phyloP scores from a whole-genome alignment of 1,284 basidiomycete species.

The Cutaneotrichosporon curvatum region DNA sequence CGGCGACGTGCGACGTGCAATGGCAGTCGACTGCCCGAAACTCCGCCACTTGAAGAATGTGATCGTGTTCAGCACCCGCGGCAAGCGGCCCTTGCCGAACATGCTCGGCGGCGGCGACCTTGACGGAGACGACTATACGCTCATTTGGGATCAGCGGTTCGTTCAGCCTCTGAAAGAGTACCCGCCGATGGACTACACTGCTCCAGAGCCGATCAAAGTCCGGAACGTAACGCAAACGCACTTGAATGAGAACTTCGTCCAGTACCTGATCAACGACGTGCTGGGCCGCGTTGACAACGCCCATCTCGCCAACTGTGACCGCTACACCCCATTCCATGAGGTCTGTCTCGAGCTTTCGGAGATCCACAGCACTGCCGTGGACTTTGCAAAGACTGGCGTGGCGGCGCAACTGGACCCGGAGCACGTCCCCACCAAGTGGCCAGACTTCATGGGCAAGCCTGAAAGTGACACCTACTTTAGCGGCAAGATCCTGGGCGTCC shows the following conservation, averaged over 20 bases:
- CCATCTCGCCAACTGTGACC: conserved; percentile 41
- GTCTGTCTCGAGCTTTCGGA: conserved; percentile 28
- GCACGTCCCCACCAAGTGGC: conserved; percentile 34
- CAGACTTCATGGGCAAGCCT: conserved; percentile 46
- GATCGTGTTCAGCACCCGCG: conserved; percentile 42
- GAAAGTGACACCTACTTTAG: conserved; percentile 26
- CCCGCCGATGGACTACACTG: conserved; percentile 41
- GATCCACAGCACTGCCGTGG: conserved; percentile 39
- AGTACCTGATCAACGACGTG: conserved; percentile 43
- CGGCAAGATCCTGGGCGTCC: conserved; percentile 34
- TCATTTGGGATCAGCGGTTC: conserved; percentile 45
- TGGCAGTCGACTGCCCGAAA: conserved; percentile 36
- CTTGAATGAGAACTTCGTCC: conserved; percentile 44
- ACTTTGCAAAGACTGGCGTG: conserved; percentile 47
- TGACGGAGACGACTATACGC: conserved; percentile 44
- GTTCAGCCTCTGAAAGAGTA: conserved; percentile 27
- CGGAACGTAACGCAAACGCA: conserved; percentile 33
- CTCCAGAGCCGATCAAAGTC: conserved; percentile 31
- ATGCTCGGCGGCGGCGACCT: conserved; percentile 46
- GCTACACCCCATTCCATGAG: conserved; percentile 7
- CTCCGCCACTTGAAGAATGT: conserved; percentile 44
- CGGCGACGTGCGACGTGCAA: conserved; percentile 39
- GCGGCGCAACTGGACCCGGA: conserved; percentile 29
- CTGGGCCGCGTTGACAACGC: conserved; percentile 42
- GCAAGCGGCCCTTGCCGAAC: conserved; percentile 40